Conservation (phyloP, 2,329 filamentous ascomycete genomes). For the Diaporthe sp. region DNA sequence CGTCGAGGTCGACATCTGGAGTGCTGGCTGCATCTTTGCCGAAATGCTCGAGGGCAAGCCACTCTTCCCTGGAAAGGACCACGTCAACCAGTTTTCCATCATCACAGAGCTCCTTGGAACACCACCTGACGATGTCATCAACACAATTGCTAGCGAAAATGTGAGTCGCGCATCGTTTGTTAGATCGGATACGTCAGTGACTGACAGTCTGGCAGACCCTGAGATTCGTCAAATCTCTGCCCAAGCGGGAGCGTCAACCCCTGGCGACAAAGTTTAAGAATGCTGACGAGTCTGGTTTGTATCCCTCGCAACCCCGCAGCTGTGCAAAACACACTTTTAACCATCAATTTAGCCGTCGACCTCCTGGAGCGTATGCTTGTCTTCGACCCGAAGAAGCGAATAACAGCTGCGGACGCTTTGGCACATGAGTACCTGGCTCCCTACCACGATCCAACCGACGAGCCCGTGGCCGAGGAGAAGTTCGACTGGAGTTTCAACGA, state of each 20-base stretch:
- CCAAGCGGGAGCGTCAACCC: conserved; percentile 92
- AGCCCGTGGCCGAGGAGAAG: conserved; percentile 95
- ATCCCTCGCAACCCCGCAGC: neutral
- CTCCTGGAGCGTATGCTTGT: conserved; percentile 97
- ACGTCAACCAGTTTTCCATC: conserved; percentile 99
- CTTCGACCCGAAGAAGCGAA: conserved; percentile 96
- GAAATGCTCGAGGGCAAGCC: conserved; percentile 99
- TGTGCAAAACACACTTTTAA: conserved; percentile 29
- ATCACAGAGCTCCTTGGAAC: conserved; percentile 98
- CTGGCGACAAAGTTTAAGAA: conserved; percentile 94
- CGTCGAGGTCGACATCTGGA: conserved; percentile 99
- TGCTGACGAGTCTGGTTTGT: conserved; percentile 84
- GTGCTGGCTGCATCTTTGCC: conserved; percentile 97
- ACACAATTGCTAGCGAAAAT: conserved; percentile 98
- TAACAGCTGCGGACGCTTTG: conserved; percentile 87
- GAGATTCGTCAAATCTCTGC: conserved; percentile 96
- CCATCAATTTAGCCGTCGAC: conserved; percentile 77
- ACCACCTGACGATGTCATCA: conserved; percentile 97
- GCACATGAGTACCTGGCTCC: conserved; percentile 94
- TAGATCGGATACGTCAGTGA: neutral
- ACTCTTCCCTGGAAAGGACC: conserved; percentile 97
- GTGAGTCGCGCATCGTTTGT: conserved; percentile 61
- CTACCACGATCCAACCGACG: conserved; percentile 97
- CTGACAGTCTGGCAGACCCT: conserved; percentile 74
- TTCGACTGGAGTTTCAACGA: conserved; percentile 99